Percentiles rank a stretch among this genome's conserved stretches.
These are phyloP conservation scores for Trametes elegans DNA, from an alignment of 768 basidiomycete species.

Conservation along the genomic window DNA sequence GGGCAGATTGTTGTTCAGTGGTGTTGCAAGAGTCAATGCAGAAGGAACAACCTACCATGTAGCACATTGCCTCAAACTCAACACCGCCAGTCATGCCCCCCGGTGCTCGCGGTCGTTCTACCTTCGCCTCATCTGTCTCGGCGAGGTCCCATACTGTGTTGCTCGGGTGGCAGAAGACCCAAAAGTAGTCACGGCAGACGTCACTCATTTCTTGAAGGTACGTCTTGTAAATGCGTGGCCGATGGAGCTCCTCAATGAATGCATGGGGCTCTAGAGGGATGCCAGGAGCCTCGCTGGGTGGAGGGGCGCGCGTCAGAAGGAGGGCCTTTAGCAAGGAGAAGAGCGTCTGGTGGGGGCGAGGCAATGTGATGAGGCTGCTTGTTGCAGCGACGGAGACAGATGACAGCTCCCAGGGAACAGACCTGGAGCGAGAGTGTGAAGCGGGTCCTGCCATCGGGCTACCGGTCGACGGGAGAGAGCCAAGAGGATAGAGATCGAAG, in stretches of 20 bases:
- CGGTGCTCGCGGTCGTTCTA: constrained; percentile 90
- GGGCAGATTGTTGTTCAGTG: neutral
- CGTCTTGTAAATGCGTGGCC: constrained; percentile 72
- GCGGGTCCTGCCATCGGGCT: constrained; percentile 21
- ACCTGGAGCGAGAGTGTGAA: constrained; percentile 29
- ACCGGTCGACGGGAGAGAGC: constrained; percentile 57
- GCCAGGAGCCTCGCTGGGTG: constrained; percentile 59
- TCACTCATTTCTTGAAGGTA: constrained; percentile 86
- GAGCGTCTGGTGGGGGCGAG: constrained; percentile 67
- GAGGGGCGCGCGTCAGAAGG: constrained; percentile 70
- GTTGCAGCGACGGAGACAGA: constrained; percentile 33
- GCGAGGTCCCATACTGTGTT: constrained; percentile 87
- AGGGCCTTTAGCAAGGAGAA: constrained; percentile 75
- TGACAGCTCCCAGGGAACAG: constrained; percentile 60
- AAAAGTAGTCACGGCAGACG: constrained; percentile 90
- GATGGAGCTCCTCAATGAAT: constrained; percentile 73
- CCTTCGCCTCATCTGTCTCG: constrained; percentile 80
- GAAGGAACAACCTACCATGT: constrained; percentile 64
- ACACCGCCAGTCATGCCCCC: constrained; percentile 99
- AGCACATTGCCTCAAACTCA: constrained; percentile 95
- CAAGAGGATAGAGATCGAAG: constrained; percentile 84
- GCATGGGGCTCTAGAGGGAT: constrained; percentile 69
- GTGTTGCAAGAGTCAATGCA: neutral
- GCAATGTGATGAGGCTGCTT: constrained; percentile 60
- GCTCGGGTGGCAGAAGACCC: constrained; percentile 95